Evolutionary conservation across 2,329 filamentous ascomycete genomes (phyloP).

Genomic region (Lasiodiplodia sp.): DNA sequence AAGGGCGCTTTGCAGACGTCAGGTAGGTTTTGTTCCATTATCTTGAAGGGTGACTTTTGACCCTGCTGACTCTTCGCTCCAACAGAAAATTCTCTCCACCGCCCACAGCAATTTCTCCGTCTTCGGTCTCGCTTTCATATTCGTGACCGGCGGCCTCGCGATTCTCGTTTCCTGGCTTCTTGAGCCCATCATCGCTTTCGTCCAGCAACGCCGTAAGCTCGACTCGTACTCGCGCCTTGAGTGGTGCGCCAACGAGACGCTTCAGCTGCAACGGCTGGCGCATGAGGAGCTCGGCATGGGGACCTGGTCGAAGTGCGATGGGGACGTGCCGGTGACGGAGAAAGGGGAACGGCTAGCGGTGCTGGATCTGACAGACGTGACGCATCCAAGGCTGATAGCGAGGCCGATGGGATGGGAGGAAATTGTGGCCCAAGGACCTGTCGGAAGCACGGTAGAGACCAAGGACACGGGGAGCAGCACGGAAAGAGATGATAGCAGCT

Average conservation of each 20-base stretch:
- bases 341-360: slow-evolving; percentile 22
- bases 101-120: background rate
- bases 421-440: background rate
- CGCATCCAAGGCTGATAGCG: slow-evolving; percentile 10
- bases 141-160: background rate
- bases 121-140: background rate
- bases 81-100: background rate
- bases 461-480: background rate
- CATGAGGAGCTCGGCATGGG: slow-evolving; percentile 17
- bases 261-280: slow-evolving; percentile 31
- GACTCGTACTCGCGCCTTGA: slow-evolving; percentile 31
- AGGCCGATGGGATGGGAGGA: slow-evolving; percentile 3
- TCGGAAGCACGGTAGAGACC: background rate
- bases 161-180: background rate
- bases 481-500: background rate
- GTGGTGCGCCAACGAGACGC: slow-evolving; percentile 30
- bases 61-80: too few species aligned
- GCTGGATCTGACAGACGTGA: slow-evolving; percentile 19
- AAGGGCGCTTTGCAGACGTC: background rate
- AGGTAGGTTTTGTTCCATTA: background rate
- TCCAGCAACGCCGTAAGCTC: background rate
- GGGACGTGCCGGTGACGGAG: slow-evolving; percentile 20
- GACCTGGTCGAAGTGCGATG: slow-evolving; percentile 29
- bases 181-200: background rate
- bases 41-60: too few species aligned